Evolutionary conservation across 1,139 yeast genomes (phyloP).

Genomic region (Geotrichum reessii): DNA sequence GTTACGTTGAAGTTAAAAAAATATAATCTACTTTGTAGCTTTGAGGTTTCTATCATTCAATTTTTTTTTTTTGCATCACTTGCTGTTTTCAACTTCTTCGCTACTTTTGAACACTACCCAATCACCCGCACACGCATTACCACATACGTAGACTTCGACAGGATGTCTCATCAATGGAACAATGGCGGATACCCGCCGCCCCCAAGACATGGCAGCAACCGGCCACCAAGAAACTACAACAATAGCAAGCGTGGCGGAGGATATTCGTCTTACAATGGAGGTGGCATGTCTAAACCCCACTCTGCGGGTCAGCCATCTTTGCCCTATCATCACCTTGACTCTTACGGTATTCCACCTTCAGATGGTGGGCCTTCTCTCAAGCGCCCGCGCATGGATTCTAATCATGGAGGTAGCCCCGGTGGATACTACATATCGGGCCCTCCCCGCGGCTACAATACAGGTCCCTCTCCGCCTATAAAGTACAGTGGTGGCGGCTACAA

Average conservation of each 20-base stretch:
- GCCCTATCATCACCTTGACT: conserved; percentile 1
- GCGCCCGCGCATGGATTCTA: conserved; percentile 13
- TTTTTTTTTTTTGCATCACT: not conserved
- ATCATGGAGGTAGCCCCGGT: not conserved
- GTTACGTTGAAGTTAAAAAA: not conserved
- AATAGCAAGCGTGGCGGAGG: not conserved
- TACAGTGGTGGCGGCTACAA: not conserved
- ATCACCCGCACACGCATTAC: not conserved
- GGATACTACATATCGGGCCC: not conserved
- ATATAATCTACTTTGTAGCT: no score
- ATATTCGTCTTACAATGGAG: not conserved
- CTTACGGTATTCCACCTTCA: conserved; percentile 3
- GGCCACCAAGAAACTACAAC: not conserved
- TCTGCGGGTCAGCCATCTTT: not conserved
- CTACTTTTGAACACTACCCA: not conserved
- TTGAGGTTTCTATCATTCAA: not conserved
- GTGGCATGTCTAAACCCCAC: not conserved
- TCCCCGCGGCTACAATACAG: not conserved
- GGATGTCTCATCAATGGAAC: conserved; percentile 9
- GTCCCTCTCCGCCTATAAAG: not conserved
- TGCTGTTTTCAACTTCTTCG: not conserved
- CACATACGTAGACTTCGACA: not conserved
- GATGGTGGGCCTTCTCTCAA: conserved; percentile 16
- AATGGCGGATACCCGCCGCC: conserved; percentile 4
- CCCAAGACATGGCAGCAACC: not conserved